These are phyloP conservation scores for Nicotiana benthamiana DNA, from an alignment of 257 asterid species.

Conservation along the genomic window DNA sequence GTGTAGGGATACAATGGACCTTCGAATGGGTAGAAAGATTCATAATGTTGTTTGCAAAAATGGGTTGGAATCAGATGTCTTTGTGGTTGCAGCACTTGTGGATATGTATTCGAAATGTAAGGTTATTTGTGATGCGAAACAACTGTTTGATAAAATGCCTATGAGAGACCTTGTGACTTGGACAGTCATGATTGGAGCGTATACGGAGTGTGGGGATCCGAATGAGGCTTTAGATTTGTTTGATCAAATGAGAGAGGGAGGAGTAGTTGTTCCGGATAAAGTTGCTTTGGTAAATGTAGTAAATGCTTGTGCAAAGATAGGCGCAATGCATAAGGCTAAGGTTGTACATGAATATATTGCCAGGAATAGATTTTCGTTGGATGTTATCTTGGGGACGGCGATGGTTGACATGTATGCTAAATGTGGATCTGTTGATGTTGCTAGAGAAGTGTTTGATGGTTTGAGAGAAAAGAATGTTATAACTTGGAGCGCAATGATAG, in stretches of 20 bases:
- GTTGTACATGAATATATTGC: constrained; percentile 29
- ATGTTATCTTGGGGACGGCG: constrained; percentile 46
- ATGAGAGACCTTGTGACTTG: constrained; percentile 39
- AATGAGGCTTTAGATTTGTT: constrained; percentile 37
- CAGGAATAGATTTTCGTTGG: constrained; percentile 16
- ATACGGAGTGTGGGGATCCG: constrained; percentile 41
- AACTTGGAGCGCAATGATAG: constrained; percentile 56
- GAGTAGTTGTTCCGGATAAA: constrained; percentile 34
- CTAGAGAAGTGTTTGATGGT: constrained; percentile 35
- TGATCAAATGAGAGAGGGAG: constrained; percentile 37
- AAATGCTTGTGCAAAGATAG: constrained; percentile 47
- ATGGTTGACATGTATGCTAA: constrained; percentile 52
- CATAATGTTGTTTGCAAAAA: constrained; percentile 31
- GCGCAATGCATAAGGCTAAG: constrained; percentile 40
- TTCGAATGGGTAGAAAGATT: constrained; percentile 38
- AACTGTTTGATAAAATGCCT: constrained; percentile 42
- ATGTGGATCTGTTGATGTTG: constrained; percentile 43
- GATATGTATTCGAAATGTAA: constrained; percentile 48
- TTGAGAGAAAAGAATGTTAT: constrained; percentile 38
- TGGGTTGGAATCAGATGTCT: constrained; percentile 27
- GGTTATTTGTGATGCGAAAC: constrained; percentile 29
- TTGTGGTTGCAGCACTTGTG: constrained; percentile 39
- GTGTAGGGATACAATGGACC: constrained; percentile 29
- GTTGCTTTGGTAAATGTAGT: constrained; percentile 44
- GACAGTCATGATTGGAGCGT: constrained; percentile 67